Evolutionary conservation across 139 green algal species (phyloP), one percentile per base, ranked within the genome.

Genomic region (Volvox reticuliferus): DNA sequence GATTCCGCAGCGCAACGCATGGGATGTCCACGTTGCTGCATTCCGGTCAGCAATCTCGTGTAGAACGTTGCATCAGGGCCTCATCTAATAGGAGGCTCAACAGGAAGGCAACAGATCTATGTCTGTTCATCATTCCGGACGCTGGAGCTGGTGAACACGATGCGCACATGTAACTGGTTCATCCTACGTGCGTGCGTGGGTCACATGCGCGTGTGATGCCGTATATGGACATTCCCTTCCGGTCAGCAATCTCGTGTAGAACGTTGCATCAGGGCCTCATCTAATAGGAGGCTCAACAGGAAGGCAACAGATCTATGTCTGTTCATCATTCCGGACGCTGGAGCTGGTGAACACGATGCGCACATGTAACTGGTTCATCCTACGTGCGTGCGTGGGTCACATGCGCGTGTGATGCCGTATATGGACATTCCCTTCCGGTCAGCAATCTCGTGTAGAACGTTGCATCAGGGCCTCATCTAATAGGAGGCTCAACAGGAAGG

Each of bases 371-470:
- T n/a, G n/a, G n/a, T n/a, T n/a, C n/a, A n/a, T n/a, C n/a, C n/a
- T n/a, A 77, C 17, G 21, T 77, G 68, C 68, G 21, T 77, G 68
- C 62, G 68, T 77, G 68, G 22, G 30, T 32, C 17, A 13, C 22
- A 17, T 17, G 68, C 68, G 14, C 14, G 14, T 12, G 68, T 21
- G 68, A 26, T 26, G 68, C 68, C 17, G 21, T n/a, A n/a, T n/a
- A n/a, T 33, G 18, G 17, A 28, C 20, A 5, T 28, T n/a, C 21
- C 17, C 30, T 16, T 33, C 77, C 63, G 79, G 88, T 91, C 88
- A 91, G 88, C 36, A 91, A 91, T 91, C 88, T 83, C 67, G 88
- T 92, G 88, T 92, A 85, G 68, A 89, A 87, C 36, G 32, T 55
- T 55, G 32, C 36, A 84, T 84, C 78, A 84, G 78, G 16, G 78